These are phyloP conservation scores for Sporisorium graminicola DNA, from an alignment of 1,284 basidiomycete genomes.

Conservation along the genomic window DNA sequence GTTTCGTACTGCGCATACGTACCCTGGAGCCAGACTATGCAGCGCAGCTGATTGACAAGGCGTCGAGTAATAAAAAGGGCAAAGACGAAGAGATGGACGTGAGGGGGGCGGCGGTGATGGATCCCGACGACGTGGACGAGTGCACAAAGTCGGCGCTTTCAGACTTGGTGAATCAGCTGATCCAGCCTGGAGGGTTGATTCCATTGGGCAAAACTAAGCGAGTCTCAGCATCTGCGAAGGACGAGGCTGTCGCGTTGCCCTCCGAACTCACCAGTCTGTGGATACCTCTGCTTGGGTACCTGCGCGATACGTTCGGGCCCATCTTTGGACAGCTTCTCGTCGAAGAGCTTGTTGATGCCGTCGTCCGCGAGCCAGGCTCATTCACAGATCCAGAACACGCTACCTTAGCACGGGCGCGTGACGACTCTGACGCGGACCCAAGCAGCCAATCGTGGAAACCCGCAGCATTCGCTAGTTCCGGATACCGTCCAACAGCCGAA, in stretches of 20 bases:
- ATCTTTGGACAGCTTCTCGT: constrained; percentile 32
- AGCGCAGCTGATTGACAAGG: constrained; percentile 29
- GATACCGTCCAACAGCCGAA: constrained; percentile 35
- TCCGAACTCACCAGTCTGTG: constrained; percentile 26
- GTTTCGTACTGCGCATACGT: constrained; percentile 34
- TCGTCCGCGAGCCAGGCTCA: constrained; percentile 1
- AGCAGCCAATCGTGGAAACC: constrained; percentile 24
- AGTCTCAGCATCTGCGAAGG: constrained; percentile 3
- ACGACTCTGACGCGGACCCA: constrained; percentile 11
- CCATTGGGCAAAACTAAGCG: constrained; percentile 45
- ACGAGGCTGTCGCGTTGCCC: constrained; percentile 14
- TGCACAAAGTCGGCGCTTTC: constrained; percentile 32
- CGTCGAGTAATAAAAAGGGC: constrained; percentile 9
- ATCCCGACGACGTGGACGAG: constrained; percentile 47
- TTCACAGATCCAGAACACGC: not conserved
- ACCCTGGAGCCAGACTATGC: constrained; percentile 36
- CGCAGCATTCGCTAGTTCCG: constrained; percentile 4
- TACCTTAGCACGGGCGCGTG: too few relatives aligned
- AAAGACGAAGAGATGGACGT: constrained; percentile 32
- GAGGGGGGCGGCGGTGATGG: constrained; percentile 9
- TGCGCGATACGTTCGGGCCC: constrained; percentile 30
- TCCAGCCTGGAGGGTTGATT: constrained; percentile 40
- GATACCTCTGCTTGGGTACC: constrained; percentile 33
- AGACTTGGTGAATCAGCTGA: constrained; percentile 29
- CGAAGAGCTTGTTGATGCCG: constrained; percentile 34